Percentiles rank a stretch among this genome's conserved stretches.
Evolutionary conservation across 352 stramenopile genomes (phyloP).

Genomic region (Phytophthora citricola): DNA sequence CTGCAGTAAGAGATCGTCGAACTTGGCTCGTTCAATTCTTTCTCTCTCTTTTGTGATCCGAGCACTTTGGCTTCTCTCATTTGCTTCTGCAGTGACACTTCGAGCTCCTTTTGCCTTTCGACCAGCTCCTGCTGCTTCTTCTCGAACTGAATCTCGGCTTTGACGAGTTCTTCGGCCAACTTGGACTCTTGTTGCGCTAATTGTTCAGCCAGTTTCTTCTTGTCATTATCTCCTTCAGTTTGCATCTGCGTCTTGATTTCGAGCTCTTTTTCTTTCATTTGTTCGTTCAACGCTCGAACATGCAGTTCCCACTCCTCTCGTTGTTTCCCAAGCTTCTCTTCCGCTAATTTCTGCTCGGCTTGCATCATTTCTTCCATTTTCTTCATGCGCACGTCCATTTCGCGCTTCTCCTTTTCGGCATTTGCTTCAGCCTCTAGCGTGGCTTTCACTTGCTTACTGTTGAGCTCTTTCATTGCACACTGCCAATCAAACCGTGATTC

Average conservation of each 20-base stretch:
- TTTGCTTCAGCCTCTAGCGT: conserved; percentile 63
- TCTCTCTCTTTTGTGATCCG: conserved; percentile 76
- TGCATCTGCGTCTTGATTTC: conserved; percentile 82
- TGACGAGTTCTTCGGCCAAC: conserved; percentile 77
- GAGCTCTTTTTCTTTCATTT: conserved; percentile 76
- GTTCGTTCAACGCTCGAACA: conserved; percentile 69
- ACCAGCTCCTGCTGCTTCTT: conserved; percentile 78
- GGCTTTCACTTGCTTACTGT: conserved; percentile 70
- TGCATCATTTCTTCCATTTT: conserved; percentile 82
- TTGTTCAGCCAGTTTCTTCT: conserved; percentile 74
- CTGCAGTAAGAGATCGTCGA: conserved; percentile 84
- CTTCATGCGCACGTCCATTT: conserved; percentile 78
- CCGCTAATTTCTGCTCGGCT: conserved; percentile 56
- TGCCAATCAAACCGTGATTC: conserved; percentile 80
- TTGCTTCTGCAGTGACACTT: conserved; percentile 78
- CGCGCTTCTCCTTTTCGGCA: conserved; percentile 72
- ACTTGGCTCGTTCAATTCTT: conserved; percentile 63
- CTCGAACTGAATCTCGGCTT: conserved; percentile 81
- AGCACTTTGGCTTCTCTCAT: conserved; percentile 80
- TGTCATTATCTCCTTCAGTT: conserved; percentile 78
- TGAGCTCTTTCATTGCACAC: conserved; percentile 83
- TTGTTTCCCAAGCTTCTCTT: conserved; percentile 72
- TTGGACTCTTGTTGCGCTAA: conserved; percentile 79
- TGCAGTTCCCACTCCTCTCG: conserved; percentile 77
- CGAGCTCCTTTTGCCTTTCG: conserved; percentile 67